Evolutionary conservation across 768 basidiomycete species (phyloP).

Genomic region (Crucibulum laeve): DNA sequence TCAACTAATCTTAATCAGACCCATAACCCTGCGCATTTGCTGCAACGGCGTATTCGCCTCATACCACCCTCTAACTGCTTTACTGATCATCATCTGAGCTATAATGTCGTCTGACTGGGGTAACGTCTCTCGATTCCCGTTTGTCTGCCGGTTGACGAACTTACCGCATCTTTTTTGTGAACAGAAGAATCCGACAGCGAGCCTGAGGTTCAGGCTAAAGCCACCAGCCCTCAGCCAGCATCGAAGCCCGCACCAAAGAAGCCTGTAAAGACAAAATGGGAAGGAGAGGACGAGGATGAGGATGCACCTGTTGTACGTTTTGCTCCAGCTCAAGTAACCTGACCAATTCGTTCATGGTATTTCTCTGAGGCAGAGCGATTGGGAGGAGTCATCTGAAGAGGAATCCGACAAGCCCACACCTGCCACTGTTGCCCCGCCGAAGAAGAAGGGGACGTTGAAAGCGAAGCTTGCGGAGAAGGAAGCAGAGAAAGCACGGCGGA

Average conservation of each 20-base stretch:
- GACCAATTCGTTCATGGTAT: not conserved
- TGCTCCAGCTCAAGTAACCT: not conserved
- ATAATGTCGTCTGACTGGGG: conserved; percentile 38
- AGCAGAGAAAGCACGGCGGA: conserved; percentile 56
- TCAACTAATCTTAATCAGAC: not conserved
- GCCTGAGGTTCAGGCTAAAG: conserved; percentile 18
- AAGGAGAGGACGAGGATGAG: conserved; percentile 88
- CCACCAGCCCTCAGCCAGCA: conserved; percentile 13
- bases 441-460: conserved; percentile 92
- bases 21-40: conserved; percentile 7
- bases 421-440: conserved; percentile 59
- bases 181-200: conserved; percentile 36
- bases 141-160: not conserved
- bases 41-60: conserved; percentile 1
- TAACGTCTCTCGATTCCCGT: conserved; percentile 10
- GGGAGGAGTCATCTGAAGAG: conserved; percentile 83
- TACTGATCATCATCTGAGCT: conserved; percentile 3
- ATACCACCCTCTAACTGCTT: conserved; percentile 9
- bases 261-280: conserved; percentile 64
- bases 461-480: conserved; percentile 92
- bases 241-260: conserved; percentile 18
- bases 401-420: conserved; percentile 54
- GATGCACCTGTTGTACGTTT: conserved; percentile 69
- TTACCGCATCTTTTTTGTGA: too few species aligned
- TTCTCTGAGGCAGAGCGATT: conserved; percentile 68